Evolutionary conservation across 164 flowering plant species (phyloP).

Genomic region (Platanus orientalis): DNA sequence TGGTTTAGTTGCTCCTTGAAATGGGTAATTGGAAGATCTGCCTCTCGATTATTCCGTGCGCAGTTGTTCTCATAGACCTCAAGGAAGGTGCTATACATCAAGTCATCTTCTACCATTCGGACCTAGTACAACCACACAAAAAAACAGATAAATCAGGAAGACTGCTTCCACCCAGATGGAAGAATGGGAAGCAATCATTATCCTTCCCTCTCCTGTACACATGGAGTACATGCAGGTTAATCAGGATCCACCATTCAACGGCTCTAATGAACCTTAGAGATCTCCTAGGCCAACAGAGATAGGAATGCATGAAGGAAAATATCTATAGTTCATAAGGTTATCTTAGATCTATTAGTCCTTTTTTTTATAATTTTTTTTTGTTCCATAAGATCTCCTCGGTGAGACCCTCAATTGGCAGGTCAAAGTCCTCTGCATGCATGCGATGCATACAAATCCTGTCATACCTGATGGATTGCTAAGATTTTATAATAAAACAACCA

Average conservation of each 20-base stretch:
- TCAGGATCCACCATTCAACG: background rate
- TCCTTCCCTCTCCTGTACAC: background rate
- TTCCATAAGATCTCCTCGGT: background rate
- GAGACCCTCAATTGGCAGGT: background rate
- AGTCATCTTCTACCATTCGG: conserved; percentile 98
- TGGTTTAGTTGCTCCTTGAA: conserved; percentile 95
- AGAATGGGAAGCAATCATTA: background rate
- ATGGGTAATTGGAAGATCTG: conserved; percentile 91
- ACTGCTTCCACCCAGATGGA: background rate
- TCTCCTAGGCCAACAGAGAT: background rate
- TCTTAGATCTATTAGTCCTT: no score
- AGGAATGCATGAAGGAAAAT: no score
- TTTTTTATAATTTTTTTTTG: no score
- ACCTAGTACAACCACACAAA: conserved; percentile 41
- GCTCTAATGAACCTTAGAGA: background rate
- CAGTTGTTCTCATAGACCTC: conserved; percentile 99
- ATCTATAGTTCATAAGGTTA: no score
- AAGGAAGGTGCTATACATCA: conserved; percentile 94
- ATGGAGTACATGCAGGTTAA: background rate
- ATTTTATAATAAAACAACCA: background rate
- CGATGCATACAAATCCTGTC: background rate
- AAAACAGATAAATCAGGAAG: background rate
- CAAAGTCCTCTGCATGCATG: background rate
- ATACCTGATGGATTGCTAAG: background rate
- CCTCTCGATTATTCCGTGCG: conserved; percentile 85